Conservation (phyloP, 2,329 filamentous ascomycete genomes). For the Zymoseptoria crescenta region DNA sequence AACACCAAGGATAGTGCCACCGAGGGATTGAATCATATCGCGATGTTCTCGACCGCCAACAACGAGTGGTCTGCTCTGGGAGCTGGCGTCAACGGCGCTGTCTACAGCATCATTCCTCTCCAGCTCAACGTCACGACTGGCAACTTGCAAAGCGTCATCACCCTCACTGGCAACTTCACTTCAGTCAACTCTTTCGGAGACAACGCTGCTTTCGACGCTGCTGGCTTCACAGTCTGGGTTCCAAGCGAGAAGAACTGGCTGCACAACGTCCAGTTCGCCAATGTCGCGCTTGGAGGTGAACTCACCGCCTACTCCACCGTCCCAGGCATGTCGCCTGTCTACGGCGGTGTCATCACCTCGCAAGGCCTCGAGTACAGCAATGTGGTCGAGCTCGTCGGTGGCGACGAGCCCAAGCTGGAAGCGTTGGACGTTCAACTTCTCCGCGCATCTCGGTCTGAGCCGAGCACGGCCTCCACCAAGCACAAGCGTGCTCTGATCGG, state of each 20-base stretch:
- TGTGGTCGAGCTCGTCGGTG: conserved; percentile 56
- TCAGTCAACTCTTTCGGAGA: conserved; percentile 60
- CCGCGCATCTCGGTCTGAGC: conserved; percentile 21
- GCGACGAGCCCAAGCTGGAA: conserved; percentile 33
- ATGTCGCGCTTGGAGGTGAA: conserved; percentile 62
- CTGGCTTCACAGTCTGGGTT: conserved; percentile 87
- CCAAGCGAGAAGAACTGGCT: conserved; percentile 81
- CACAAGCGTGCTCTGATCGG: conserved; percentile 37
- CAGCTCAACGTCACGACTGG: conserved; percentile 67
- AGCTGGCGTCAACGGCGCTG: conserved; percentile 73
- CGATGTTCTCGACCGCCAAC: conserved; percentile 61
- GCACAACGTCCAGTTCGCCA: conserved; percentile 59
- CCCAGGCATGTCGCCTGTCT: conserved; percentile 54
- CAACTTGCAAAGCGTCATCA: conserved; percentile 63
- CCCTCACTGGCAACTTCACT: conserved; percentile 72
- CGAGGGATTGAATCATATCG: conserved; percentile 65
- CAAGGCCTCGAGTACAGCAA: conserved; percentile 66
- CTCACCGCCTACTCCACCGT: conserved; percentile 65
- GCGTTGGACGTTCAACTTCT: conserved; percentile 50
- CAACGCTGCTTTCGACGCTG: conserved; percentile 53
- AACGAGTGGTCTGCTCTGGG: conserved; percentile 73
- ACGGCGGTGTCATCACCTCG: conserved; percentile 75
- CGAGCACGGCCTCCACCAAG: conserved; percentile 16
- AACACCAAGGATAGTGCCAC: conserved; percentile 57
- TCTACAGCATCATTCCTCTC: conserved; percentile 67